Evolutionary conservation across 768 basidiomycete genomes (phyloP), one percentile per base, ranked within the genome.

Genomic region (Asterophora parasitica): DNA sequence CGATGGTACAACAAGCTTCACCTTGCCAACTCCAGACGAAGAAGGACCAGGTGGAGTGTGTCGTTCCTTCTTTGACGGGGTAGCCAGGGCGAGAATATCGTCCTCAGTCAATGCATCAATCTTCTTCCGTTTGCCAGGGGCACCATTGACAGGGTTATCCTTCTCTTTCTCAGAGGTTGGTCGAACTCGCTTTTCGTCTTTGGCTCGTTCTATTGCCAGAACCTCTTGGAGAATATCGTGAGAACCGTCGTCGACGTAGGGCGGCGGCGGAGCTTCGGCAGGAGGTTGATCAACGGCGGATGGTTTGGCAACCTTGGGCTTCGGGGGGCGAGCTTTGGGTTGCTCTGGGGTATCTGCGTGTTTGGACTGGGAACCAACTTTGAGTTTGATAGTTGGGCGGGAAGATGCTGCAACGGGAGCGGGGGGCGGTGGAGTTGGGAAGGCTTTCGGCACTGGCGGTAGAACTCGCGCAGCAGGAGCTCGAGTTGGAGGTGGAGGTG

Each of bases 181-280:
- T 30, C 77, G 73, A 20, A 72, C 72, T 23, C 75, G 75, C 50
- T 74, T 73, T 57, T 82, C 78, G 44, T 73, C 71, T 62, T 82
- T 78, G 64, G 83, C 79, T 45, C 77, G 72, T 60, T 90, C 88
- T 33, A 89, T 85, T 7, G 88, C 88, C 45, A 89, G 76, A 15
- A 91, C 86, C 61, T 90, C 88, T 61, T 88, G 85, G 2, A 88
- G 67, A 33, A 91, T 72, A 57, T 91, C 88, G 54, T 86, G 81
- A 23, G 83, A 85, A n/a, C 85, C 87, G 63, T 89, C 87, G 55
- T 89, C 86, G 36, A 83, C 75, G 58, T 85, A 85, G 3, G 83
- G 76, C 2, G 82, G 81, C 1, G 84, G 78, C 2, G 80, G 78
- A 13, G 74, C 79, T 52, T 88, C 83, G 17, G 74, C 64, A 41